phyloP scores from a whole-genome alignment of 176 grass and related monocot genomes.

The Ananas comosus region DNA sequence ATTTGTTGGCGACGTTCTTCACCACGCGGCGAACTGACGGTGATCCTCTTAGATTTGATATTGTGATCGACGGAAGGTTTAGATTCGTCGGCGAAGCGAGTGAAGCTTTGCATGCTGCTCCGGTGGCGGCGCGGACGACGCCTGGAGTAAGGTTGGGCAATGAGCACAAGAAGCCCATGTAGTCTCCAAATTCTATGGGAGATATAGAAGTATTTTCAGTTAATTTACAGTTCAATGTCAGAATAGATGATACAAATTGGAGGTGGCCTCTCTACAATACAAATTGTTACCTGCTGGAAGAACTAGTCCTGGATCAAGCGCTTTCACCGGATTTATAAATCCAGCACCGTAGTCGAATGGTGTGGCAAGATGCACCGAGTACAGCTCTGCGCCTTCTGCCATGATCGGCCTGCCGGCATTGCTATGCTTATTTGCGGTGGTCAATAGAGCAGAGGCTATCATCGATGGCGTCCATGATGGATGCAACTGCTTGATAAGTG shows the following conservation, averaged over 20 bases:
- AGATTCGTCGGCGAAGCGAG: constrained; percentile 28
- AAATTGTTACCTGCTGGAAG: constrained; percentile 30
- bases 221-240: neutral
- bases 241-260: too few species aligned
- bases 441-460: constrained; percentile 41
- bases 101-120: constrained; percentile 13
- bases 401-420: constrained; percentile 13
- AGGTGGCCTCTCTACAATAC: too few species aligned
- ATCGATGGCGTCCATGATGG: constrained; percentile 36
- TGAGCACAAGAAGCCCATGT: constrained; percentile 42
- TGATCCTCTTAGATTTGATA: constrained; percentile 29
- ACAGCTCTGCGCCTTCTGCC: constrained; percentile 28
- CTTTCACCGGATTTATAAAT: constrained; percentile 33
- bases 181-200: constrained; percentile 27
- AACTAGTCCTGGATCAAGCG: constrained; percentile 41
- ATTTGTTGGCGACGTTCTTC: constrained; percentile 26
- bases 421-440: constrained; percentile 34
- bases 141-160: constrained; percentile 21
- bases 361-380: constrained; percentile 26
- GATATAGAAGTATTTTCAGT: neutral
- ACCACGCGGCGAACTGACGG: constrained; percentile 25
- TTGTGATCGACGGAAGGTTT: constrained; percentile 52
- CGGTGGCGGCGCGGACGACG: constrained; percentile 18
- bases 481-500: constrained; percentile 38
- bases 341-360: constrained; percentile 46